Evolutionary conservation across 331 rosid species (phyloP).

Genomic region (Spiraea crenata): DNA sequence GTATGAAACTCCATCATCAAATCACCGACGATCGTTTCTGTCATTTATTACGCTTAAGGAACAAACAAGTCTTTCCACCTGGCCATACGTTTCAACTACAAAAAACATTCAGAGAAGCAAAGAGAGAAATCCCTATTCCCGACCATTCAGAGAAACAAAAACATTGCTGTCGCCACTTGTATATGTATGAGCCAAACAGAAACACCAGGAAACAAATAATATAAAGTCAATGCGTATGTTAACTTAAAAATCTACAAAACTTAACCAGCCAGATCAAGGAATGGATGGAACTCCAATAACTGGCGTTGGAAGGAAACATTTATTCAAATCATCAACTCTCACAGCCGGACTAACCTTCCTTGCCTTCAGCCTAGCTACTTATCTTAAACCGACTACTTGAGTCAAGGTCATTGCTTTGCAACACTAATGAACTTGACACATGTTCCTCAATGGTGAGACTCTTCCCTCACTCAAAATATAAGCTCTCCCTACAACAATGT

Average conservation of each 20-base stretch:
- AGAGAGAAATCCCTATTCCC: background rate
- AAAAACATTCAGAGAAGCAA: too few species aligned
- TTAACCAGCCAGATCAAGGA: conserved; percentile 4
- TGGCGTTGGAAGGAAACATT: conserved; percentile 6
- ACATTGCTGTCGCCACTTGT: background rate
- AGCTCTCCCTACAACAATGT: conserved; percentile 12
- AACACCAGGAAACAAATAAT: background rate
- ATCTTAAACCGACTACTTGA: background rate
- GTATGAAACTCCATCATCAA: background rate
- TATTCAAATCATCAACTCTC: conserved; percentile 21
- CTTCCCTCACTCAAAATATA: background rate
- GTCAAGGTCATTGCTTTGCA: background rate
- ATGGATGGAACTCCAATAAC: background rate
- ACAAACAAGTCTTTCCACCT: background rate
- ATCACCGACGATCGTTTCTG: background rate
- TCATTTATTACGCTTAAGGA: background rate
- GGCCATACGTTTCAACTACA: background rate
- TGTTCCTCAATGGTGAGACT: background rate
- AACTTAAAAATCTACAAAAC: conserved; percentile 12
- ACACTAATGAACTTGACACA: conserved; percentile 1
- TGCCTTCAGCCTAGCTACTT: conserved; percentile 14
- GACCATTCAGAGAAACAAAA: background rate
- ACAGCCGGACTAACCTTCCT: conserved; percentile 7
- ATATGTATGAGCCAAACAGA: background rate
- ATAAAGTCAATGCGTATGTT: background rate